Base-by-base conservation (phyloP, 148 eudicot genomes). In the Vaccinium darrowii region DNA sequence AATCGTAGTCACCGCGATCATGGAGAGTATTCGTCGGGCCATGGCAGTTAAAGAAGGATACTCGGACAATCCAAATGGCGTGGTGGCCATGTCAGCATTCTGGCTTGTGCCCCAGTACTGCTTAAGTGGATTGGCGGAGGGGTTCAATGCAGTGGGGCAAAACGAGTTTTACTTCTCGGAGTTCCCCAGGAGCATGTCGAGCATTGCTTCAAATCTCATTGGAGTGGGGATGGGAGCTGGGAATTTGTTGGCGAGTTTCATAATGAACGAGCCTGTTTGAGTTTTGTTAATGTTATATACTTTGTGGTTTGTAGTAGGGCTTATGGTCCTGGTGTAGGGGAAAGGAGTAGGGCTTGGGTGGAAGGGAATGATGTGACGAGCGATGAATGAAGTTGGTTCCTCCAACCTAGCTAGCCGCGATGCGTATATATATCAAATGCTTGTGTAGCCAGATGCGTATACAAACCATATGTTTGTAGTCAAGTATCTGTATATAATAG, bases 111-210 rank as follows among this genome's bases (percentile, higher is more conserved):
- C 92, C 6, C 94, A 90, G 23, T n/a, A 83, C 30, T 87, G 87
- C 65, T 54, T 91, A 65, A 8, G 9, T 13, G 96, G 98, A 2
- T 81, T 93, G 21, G 91, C 94, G 0, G 94, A 91, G 82, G 95
- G 90, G 7, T 87, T 91, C 13, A 88, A 88, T 5, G 90, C 89
- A 0, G 76, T 94, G 2, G 93, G 88, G 9, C 95, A 92, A 51
- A 90, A 76, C 10, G 95, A 92, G 88, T 92, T 92, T 71, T 94
- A 87, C 51, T 91, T 84, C 76, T 87, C 87, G 0, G 95, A 92
- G 81, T 86, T 91, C 54, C 95, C 98, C 0, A 87, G 86, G 33
- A 90, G 92, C 80, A 90, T 92, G 96, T 90, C 92, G 1, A 92
- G 98, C 74, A 78, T 93, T 53, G 91, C 95, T 0, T 63, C 93